These are phyloP conservation scores for Pseudogymnoascus sp. DNA, from an alignment of 2,329 filamentous ascomycete species.

Conservation along the genomic window DNA sequence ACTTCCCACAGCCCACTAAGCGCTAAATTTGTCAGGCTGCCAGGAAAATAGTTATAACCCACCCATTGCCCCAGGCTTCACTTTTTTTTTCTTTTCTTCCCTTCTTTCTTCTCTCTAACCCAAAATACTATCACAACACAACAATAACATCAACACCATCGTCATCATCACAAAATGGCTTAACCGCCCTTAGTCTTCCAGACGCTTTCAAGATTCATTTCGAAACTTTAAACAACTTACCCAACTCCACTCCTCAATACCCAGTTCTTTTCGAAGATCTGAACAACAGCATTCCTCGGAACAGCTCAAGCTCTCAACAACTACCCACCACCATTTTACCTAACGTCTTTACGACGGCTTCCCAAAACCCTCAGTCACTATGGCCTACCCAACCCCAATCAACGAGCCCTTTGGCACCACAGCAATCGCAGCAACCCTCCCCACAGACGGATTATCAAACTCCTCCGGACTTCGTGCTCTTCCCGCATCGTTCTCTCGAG, in stretches of 20 bases:
- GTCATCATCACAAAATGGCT: not conserved
- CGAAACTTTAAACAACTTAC: not conserved
- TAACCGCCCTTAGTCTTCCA: not conserved
- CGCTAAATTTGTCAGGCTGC: not conserved
- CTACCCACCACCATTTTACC: constrained; percentile 42
- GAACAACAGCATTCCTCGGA: not conserved
- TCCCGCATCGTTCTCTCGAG: constrained; percentile 32
- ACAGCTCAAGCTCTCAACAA: constrained; percentile 2
- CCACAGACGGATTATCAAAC: constrained; percentile 23
- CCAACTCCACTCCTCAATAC: not conserved
- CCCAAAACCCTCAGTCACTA: constrained; percentile 25
- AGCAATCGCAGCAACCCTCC: constrained; percentile 29
- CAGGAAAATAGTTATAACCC: not conserved
- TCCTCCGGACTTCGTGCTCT: constrained; percentile 72
- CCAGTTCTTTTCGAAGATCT: not conserved
- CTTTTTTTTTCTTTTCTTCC: not conserved
- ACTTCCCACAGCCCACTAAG: not conserved
- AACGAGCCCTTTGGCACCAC: constrained; percentile 11
- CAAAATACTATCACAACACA: not conserved
- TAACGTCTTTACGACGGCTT: constrained; percentile 30
- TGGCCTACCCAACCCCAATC: constrained; percentile 10
- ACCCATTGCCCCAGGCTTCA: not conserved
- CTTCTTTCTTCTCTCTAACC: not conserved
- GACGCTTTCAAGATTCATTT: constrained; percentile 8
- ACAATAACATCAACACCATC: not conserved